Evolutionary conservation across 768 basidiomycete species (phyloP).

Genomic region (Strobilomyces echinocephalus): DNA sequence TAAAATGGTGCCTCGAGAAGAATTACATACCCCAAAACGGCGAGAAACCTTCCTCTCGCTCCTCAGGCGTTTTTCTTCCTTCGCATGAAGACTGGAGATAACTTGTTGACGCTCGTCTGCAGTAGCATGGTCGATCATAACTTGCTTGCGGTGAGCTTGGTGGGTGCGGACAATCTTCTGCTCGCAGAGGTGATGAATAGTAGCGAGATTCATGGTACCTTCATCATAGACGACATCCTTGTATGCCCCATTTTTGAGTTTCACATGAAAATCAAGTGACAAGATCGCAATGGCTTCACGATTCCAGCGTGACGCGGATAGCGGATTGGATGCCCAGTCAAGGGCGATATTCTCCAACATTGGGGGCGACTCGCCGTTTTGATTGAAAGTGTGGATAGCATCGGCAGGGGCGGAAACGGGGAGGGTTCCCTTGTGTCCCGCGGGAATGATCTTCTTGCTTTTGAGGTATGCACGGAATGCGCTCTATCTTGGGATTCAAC

Average conservation of each 20-base stretch:
- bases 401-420: too few species aligned
- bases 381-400: background rate
- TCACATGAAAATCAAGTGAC: background rate
- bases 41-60: background rate
- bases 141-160: background rate
- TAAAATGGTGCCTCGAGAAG: too few species aligned
- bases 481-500: background rate
- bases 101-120: too few species aligned
- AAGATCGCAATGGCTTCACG: background rate
- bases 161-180: background rate
- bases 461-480: too few species aligned
- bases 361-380: background rate
- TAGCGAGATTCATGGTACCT: background rate
- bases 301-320: background rate
- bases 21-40: background rate
- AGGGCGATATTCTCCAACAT: background rate
- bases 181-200: background rate
- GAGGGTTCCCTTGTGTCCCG: too few species aligned
- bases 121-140: background rate
- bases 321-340: background rate
- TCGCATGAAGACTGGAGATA: too few species aligned
- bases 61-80: background rate
- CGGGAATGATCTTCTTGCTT: too few species aligned
- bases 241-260: background rate
- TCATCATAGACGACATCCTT: background rate